These are phyloP conservation scores for Mortierella sp. DNA, from an alignment of 371 early-diverging fungal genomes.

Conservation along the genomic window DNA sequence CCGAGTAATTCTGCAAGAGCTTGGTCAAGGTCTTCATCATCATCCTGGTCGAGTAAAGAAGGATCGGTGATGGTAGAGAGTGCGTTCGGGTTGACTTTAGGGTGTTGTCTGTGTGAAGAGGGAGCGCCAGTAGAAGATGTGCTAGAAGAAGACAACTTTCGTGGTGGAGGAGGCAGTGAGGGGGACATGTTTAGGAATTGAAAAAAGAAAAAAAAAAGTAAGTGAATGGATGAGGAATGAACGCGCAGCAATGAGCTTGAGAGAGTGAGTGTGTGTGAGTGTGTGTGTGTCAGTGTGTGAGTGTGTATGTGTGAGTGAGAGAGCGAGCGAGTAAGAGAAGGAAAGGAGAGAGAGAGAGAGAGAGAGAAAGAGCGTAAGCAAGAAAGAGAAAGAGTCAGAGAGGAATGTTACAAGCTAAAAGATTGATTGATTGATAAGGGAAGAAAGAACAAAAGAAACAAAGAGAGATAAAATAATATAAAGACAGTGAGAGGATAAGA, in stretches of 20 bases:
- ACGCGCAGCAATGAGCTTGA: no score
- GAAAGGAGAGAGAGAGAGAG: slow-evolving; percentile 1
- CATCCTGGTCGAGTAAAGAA: slow-evolving; percentile 19
- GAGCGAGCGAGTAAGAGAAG: slow-evolving; percentile 2
- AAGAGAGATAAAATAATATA: slow-evolving; percentile 3
- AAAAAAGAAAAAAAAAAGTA: no score
- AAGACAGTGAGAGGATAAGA: background rate
- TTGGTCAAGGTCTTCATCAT: slow-evolving; percentile 41
- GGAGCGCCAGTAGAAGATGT: background rate
- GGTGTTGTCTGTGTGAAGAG: slow-evolving; percentile 23
- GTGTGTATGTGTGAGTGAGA: slow-evolving; percentile 4
- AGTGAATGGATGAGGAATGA: no score
- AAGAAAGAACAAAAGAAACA: slow-evolving; percentile 2
- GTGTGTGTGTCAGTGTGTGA: no score
- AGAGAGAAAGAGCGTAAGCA: background rate
- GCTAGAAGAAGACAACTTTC: slow-evolving; percentile 27
- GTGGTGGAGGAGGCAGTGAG: slow-evolving; percentile 49
- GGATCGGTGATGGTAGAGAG: slow-evolving; percentile 22
- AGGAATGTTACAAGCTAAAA: background rate
- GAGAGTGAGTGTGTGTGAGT: slow-evolving; percentile 2
- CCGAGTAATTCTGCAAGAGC: slow-evolving; percentile 49
- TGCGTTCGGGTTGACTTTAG: slow-evolving; percentile 33
- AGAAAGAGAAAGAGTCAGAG: slow-evolving; percentile 2
- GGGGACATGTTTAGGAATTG: slow-evolving; percentile 25
- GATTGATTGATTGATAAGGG: background rate